A percentile compares a stretch with the other conserved stretches of the same genome.
Conservation (phyloP, 768 basidiomycete genomes). For the Mrakia gelida region DNA sequence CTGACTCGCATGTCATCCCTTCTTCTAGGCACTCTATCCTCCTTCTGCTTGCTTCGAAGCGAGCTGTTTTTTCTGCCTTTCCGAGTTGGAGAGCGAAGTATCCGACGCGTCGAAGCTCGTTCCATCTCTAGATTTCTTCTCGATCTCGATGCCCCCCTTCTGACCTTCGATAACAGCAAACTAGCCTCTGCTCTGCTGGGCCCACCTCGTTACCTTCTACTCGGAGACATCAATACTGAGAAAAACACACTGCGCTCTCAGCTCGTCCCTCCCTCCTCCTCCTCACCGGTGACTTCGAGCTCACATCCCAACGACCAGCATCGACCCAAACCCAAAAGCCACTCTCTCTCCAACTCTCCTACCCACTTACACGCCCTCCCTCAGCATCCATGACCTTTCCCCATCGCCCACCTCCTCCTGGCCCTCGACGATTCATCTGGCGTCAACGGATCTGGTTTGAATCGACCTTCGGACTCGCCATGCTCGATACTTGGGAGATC, state of each 20-base stretch:
- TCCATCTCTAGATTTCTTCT: neutral
- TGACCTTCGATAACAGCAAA: neutral
- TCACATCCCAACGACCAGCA: neutral
- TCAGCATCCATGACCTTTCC: constrained; percentile 26
- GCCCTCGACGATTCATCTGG: constrained; percentile 49
- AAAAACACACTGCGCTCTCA: neutral
- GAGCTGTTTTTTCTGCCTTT: no score
- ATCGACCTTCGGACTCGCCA: constrained; percentile 56
- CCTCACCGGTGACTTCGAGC: neutral
- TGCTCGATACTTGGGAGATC: constrained; percentile 69
- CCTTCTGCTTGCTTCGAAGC: no score
- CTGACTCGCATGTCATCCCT: no score
- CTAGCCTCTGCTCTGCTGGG: neutral
- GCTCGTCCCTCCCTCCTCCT: no score
- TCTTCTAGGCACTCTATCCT: no score
- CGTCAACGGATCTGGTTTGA: constrained; percentile 57
- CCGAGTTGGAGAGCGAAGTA: no score
- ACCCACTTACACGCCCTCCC: neutral
- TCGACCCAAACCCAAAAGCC: neutral
- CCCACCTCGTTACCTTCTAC: no score
- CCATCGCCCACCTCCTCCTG: constrained; percentile 33
- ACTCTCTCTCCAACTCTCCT: neutral
- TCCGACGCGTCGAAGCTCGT: neutral
- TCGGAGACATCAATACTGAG: no score
- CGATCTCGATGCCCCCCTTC: neutral